Conservation (phyloP, 192 early-diverging fungal species). For the Coemansia asiatica region DNA sequence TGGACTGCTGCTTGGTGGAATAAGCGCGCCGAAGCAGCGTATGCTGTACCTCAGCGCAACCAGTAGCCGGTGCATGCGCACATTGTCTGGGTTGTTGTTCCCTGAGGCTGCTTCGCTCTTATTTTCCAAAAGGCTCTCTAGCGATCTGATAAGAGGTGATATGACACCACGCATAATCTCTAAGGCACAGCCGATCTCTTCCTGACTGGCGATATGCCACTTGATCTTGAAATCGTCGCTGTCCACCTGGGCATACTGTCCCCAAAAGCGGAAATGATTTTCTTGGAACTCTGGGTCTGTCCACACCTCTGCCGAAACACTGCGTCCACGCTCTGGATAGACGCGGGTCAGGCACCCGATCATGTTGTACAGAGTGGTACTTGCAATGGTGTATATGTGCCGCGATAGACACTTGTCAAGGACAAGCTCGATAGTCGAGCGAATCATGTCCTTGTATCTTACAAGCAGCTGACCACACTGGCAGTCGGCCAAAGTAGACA, state of each 20-base stretch:
- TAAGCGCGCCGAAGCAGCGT: constrained; percentile 26
- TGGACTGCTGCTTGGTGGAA: constrained; percentile 27
- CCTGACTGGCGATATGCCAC: constrained; percentile 77
- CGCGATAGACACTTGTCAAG: constrained; percentile 36
- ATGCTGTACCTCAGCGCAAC: constrained; percentile 20
- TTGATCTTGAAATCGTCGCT: constrained; percentile 54
- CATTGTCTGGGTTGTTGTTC: constrained; percentile 27
- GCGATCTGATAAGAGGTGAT: constrained; percentile 33
- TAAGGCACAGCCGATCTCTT: constrained; percentile 68
- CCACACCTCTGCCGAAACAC: constrained; percentile 37
- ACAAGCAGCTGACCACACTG: constrained; percentile 30
- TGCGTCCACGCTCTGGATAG: constrained; percentile 24
- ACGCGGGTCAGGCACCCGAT: constrained; percentile 19
- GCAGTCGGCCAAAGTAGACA: constrained; percentile 24
- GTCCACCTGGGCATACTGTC: constrained; percentile 56
- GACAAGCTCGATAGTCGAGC: constrained; percentile 24
- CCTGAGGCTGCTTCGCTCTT: constrained; percentile 10
- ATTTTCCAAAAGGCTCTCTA: constrained; percentile 23
- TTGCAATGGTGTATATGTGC: constrained; percentile 35
- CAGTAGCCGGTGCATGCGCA: constrained; percentile 34
- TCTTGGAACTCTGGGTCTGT: constrained; percentile 58
- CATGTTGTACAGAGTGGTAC: constrained; percentile 20
- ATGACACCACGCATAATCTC: constrained; percentile 62
- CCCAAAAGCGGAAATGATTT: constrained; percentile 78
- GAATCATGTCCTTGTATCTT: constrained; percentile 24